Base-by-base conservation (phyloP, 2,329 filamentous ascomycete genomes). In the Beauveria australis region DNA sequence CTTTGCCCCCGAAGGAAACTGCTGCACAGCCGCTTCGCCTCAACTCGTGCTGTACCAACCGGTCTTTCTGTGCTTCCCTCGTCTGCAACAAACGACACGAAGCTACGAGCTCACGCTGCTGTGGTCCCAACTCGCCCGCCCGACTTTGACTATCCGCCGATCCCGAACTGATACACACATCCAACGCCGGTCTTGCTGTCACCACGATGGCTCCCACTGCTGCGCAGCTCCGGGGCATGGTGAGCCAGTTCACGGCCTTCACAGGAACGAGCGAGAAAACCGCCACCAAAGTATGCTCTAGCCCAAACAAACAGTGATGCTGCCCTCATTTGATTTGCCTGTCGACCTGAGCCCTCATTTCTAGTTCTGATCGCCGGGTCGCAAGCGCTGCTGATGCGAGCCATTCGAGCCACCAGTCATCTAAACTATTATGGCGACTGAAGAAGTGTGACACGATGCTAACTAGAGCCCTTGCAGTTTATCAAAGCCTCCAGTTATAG, bases 401-500 rank as follows among this genome's bases (percentile, higher is more conserved):
- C 22, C 9, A 18, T 18, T 19, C 6, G 6, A 24, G 18, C 43
- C 12, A 37, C n/a, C 16, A 18, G n/a, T 22, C n/a, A 16, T 24
- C 22, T 18, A 6, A 22, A 7, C 37, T 53, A 52, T 9, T 24
- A 24, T n/a, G 48, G 49, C 6, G 1, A 16, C 19, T 5, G 14
- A 10, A 2, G 46, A 53, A 22, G 5, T 24, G n/a, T n/a, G 26
- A 40, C 18, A 37, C 8, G 18, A 30, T 33, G 46, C 53, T 60
- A 57, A 62, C 49, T 54, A 49, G 28, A 43, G 28, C 24, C 33
- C 44, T 24, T 62, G 41, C 63, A 82, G 80, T 81, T 73, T 64
- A 73, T 81, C 24, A 83, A 78, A 65, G 75, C 72, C 52, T 68
- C 76, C 6, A 73, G 74, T 51, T 84, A 79, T 68, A 80, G 78